A percentile compares a stretch with the other conserved stretches of the same genome.
Evolutionary conservation across 2,329 filamentous ascomycete genomes (phyloP).

Genomic region (Cordyceps javanica): DNA sequence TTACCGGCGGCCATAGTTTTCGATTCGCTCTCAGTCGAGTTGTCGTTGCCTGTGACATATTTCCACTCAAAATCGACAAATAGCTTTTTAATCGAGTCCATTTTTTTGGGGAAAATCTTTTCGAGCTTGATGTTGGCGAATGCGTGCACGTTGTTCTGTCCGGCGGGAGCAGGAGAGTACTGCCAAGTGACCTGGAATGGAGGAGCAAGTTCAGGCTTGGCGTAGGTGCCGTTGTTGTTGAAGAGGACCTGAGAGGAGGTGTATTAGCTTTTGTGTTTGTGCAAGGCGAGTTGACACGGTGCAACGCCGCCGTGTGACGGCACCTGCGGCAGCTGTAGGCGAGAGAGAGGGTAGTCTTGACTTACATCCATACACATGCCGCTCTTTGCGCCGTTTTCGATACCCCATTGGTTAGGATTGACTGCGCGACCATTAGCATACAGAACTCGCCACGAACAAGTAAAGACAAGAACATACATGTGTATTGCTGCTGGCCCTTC

Average conservation of each 20-base stretch:
- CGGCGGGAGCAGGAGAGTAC: conserved; percentile 32
- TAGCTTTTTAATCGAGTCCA: conserved; percentile 34
- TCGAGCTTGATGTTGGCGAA: conserved; percentile 48
- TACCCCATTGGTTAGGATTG: conserved; percentile 52
- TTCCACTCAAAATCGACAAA: conserved; percentile 43
- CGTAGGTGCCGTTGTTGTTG: conserved; percentile 45
- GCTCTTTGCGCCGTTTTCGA: conserved; percentile 31
- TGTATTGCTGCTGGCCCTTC: conserved; percentile 37
- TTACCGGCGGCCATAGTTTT: conserved; percentile 27
- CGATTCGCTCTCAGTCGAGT: conserved; percentile 26
- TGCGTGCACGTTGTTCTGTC: conserved; percentile 44
- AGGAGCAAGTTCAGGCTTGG: conserved; percentile 39
- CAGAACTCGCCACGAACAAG: not conserved
- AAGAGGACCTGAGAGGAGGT: conserved; percentile 35
- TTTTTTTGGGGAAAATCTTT: conserved; percentile 34
- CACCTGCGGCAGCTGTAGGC: not conserved
- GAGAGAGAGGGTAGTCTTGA: conserved; percentile 13
- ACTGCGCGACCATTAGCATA: conserved; percentile 29
- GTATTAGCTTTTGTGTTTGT: conserved; percentile 8
- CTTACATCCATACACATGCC: conserved; percentile 48
- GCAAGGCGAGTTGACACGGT: not conserved
- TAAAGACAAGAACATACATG: conserved; percentile 32
- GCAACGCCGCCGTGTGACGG: conserved; percentile 2
- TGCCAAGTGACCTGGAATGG: conserved; percentile 48
- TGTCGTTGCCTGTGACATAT: conserved; percentile 39